Conservation (phyloP, 495 filamentous ascomycete genomes). For the Hypoxylon fragiforme region DNA sequence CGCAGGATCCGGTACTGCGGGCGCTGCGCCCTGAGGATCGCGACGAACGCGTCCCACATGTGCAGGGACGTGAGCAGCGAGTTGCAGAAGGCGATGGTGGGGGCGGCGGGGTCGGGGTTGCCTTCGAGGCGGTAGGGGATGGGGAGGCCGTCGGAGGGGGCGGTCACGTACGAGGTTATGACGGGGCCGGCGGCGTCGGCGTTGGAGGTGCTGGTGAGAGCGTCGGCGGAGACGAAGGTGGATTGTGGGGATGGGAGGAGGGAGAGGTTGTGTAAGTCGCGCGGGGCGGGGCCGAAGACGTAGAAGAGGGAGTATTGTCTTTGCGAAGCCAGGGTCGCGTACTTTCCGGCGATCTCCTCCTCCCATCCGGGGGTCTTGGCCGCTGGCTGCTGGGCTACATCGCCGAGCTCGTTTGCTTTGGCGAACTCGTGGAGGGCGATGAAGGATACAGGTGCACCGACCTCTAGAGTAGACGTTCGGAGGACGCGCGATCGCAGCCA, state of each 20-base stretch:
- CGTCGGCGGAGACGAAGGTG: constrained; percentile 58
- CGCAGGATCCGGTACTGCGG: constrained; percentile 70
- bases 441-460: constrained; percentile 54
- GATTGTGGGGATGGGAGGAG: constrained; percentile 40
- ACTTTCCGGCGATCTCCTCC: constrained; percentile 58
- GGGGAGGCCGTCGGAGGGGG: constrained; percentile 61
- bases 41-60: constrained; percentile 78
- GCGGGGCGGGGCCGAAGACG: constrained; percentile 72
- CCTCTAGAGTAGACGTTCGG: constrained; percentile 58
- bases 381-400: constrained; percentile 64
- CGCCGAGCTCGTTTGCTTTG: constrained; percentile 64
- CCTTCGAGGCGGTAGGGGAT: constrained; percentile 78
- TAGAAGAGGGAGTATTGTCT: constrained; percentile 73
- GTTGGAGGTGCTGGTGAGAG: constrained; percentile 51
- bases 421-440: constrained; percentile 73
- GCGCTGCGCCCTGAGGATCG: constrained; percentile 58
- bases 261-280: constrained; percentile 59
- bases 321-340: constrained; percentile 57
- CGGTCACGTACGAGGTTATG: constrained; percentile 68
- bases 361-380: constrained; percentile 60
- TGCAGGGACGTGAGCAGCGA: constrained; percentile 69
- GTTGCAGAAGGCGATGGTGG: constrained; percentile 72
- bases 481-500: constrained; percentile 73
- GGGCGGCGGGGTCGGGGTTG: constrained; percentile 63
- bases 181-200: constrained; percentile 50